Conservation (phyloP, 2,329 filamentous ascomycete species). For the Daldinia sp. region DNA sequence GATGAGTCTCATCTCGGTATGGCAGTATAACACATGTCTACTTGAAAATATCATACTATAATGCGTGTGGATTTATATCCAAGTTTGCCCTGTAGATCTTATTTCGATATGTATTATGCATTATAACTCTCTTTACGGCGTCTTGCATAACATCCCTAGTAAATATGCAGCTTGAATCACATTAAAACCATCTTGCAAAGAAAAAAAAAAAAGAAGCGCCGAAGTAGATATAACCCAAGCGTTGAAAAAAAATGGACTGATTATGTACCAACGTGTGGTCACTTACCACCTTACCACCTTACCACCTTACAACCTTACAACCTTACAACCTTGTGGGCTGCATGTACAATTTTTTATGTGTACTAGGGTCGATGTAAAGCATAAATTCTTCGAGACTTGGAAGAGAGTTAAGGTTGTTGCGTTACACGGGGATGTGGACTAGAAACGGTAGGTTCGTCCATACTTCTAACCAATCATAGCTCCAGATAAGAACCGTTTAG, state of each 20-base stretch:
- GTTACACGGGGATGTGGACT: slow-evolving; percentile 32
- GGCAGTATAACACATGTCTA: not conserved
- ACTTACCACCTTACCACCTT: not conserved
- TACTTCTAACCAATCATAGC: slow-evolving; percentile 19
- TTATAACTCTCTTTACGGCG: slow-evolving; percentile 12
- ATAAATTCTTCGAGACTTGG: slow-evolving; percentile 32
- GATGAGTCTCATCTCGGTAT: not conserved
- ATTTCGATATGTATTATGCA: slow-evolving; percentile 5
- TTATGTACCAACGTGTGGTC: slow-evolving; percentile 14
- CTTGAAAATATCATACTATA: not conserved
- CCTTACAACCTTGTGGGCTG: not conserved
- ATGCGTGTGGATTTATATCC: not conserved
- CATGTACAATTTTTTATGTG: slow-evolving; percentile 9
- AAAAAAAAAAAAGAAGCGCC: slow-evolving; percentile 15
- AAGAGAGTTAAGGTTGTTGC: slow-evolving; percentile 14
- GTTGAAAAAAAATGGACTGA: slow-evolving; percentile 20
- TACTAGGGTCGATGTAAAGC: slow-evolving; percentile 2
- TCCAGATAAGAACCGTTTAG: slow-evolving; percentile 10
- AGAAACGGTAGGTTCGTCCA: slow-evolving; percentile 26
- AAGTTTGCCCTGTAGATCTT: not conserved
- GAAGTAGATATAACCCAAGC: slow-evolving; percentile 8
- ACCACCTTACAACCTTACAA: not conserved
- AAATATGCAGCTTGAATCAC: slow-evolving; percentile 5
- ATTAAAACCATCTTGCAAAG: not conserved
- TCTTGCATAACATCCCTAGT: slow-evolving; percentile 23